Conservation (phyloP, 176 grass and related monocot species). For the Echinochloa phyllopogon region DNA sequence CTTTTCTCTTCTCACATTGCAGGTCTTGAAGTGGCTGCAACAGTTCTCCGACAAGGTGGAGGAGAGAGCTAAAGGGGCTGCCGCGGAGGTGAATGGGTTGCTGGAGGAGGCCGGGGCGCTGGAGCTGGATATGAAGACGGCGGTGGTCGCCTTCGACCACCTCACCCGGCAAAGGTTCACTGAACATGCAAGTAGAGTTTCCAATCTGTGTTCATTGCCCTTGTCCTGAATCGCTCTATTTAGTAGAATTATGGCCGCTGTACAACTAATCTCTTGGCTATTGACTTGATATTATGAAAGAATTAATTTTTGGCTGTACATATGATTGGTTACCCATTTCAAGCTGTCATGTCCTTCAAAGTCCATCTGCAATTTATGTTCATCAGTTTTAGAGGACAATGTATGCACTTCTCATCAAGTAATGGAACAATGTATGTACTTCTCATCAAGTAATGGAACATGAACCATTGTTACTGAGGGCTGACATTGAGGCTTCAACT, state of each 20-base stretch:
- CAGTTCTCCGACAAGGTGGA: conserved; percentile 72
- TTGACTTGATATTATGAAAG: neutral
- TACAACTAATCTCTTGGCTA: neutral
- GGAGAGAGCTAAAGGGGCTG: conserved; percentile 49
- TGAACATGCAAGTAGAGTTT: conserved; percentile 88
- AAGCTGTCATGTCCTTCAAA: neutral
- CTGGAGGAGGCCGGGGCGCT: conserved; percentile 50
- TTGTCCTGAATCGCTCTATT: neutral
- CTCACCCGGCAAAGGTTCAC: conserved; percentile 52
- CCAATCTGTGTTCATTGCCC: conserved; percentile 35
- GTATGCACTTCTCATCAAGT: neutral
- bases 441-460: neutral
- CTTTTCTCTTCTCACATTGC: neutral
- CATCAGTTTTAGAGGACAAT: neutral
- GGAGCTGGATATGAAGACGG: conserved; percentile 76
- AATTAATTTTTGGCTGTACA: neutral
- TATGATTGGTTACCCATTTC: neutral
- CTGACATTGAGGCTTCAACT: conserved; percentile 19
- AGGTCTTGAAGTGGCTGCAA: conserved; percentile 68
- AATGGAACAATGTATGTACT: neutral
- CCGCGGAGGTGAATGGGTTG: conserved; percentile 58
- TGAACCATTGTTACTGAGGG: neutral
- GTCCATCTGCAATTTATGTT: neutral
- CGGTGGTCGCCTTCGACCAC: conserved; percentile 49
- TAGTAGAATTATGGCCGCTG: neutral